Percentiles rank a stretch among this genome's conserved stretches.
Conservation (phyloP, 208 protist genomes). For the Zelonia costaricensis region DNA sequence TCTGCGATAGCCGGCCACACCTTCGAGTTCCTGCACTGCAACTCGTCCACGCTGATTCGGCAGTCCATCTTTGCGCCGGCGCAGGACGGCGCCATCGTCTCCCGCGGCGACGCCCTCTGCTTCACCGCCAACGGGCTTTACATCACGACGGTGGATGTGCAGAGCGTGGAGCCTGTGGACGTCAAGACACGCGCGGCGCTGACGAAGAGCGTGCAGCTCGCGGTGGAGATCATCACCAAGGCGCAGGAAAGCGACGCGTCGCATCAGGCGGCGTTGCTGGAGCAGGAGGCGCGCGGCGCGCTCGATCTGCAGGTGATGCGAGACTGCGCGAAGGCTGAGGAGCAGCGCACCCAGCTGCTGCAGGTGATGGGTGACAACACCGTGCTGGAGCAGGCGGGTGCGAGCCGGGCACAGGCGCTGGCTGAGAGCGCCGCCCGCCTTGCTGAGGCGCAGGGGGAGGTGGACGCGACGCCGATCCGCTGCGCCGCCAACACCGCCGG, state of each 20-base stretch:
- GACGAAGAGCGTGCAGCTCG: conserved; percentile 89
- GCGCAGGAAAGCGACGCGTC: conserved; percentile 86
- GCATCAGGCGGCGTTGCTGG: conserved; percentile 72
- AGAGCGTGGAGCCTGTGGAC: conserved; percentile 94
- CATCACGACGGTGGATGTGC: conserved; percentile 95
- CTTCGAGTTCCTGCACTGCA: conserved; percentile 97
- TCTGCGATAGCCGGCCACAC: conserved; percentile 84
- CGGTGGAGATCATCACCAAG: conserved; percentile 92
- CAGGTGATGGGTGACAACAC: conserved; percentile 66
- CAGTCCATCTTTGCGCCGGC: conserved; percentile 86
- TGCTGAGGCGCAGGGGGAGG: conserved; percentile 55
- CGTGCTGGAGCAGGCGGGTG: conserved; percentile 70
- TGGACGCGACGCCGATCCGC: conserved; percentile 49
- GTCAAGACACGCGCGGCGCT: conserved; percentile 81
- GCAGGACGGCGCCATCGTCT: conserved; percentile 35
- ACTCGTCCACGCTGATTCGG: conserved; percentile 93
- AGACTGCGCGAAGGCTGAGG: conserved; percentile 63
- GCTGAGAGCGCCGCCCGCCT: conserved; percentile 73
- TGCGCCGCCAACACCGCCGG: conserved; percentile 45
- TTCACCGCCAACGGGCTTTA: conserved; percentile 91
- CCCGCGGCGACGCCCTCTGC: conserved; percentile 47
- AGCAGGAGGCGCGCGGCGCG: conserved; percentile 73
- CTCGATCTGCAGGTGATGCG: conserved; percentile 78
- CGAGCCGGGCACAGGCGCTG: conserved; percentile 69
- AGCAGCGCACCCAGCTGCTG: conserved; percentile 60